A percentile compares a stretch with the other conserved stretches of the same genome.
These are phyloP conservation scores for Phytophthora citricola DNA, from an alignment of 352 stramenopile genomes.

Conservation along the genomic window DNA sequence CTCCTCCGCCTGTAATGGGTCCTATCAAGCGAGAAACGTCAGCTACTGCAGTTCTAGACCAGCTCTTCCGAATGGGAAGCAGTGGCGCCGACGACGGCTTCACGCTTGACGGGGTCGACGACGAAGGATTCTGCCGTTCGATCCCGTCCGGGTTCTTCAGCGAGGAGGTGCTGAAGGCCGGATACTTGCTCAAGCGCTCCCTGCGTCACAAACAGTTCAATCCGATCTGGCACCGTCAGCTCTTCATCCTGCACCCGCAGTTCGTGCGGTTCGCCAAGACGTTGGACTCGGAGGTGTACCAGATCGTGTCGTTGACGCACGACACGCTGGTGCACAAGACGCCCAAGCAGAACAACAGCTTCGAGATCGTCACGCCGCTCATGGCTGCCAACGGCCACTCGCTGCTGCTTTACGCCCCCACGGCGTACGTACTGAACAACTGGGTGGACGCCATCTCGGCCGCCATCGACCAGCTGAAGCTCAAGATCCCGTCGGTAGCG, in stretches of 20 bases:
- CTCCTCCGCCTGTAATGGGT: slow-evolving; percentile 15
- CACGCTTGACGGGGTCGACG: slow-evolving; percentile 28
- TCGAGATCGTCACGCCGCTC: slow-evolving; percentile 75
- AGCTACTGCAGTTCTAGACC: slow-evolving; percentile 30
- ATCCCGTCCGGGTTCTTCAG: slow-evolving; percentile 55
- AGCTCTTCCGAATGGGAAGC: slow-evolving; percentile 34
- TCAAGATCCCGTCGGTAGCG: slow-evolving; percentile 10
- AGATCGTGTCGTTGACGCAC: slow-evolving; percentile 73
- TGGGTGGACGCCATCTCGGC: slow-evolving; percentile 71
- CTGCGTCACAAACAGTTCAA: slow-evolving; percentile 89
- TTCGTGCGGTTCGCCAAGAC: slow-evolving; percentile 79
- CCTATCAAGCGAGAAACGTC: slow-evolving; percentile 30
- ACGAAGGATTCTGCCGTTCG: slow-evolving; percentile 40
- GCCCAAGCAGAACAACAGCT: slow-evolving; percentile 79
- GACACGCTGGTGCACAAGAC: slow-evolving; percentile 74
- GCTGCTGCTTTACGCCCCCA: slow-evolving; percentile 70
- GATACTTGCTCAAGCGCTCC: slow-evolving; percentile 88
- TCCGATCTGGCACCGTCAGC: slow-evolving; percentile 77
- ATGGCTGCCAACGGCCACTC: slow-evolving; percentile 75
- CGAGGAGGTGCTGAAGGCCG: slow-evolving; percentile 73
- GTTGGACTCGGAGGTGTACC: slow-evolving; percentile 68
- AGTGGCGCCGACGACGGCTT: slow-evolving; percentile 24
- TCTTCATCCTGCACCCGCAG: slow-evolving; percentile 77
- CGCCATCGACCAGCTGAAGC: slow-evolving; percentile 54
- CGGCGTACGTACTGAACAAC: slow-evolving; percentile 48